phyloP scores from a whole-genome alignment of 1,284 basidiomycete species.

The Ganoderma resinaceum region DNA sequence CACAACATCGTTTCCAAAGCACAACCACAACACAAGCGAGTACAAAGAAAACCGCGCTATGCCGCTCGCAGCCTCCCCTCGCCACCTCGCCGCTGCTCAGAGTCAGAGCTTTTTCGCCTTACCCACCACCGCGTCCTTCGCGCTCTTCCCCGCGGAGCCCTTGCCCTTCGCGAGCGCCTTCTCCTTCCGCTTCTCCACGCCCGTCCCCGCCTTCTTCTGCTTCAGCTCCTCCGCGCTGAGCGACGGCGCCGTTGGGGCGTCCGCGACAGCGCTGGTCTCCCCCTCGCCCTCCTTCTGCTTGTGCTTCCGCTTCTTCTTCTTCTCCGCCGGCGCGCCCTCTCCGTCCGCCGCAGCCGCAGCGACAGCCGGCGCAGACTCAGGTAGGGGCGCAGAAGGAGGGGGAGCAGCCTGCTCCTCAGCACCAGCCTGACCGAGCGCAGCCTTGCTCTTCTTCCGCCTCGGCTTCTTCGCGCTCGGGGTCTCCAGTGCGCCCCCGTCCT shows the following conservation, averaged over 20 bases:
- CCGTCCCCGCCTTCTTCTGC: constrained; percentile 56
- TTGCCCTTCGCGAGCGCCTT: constrained; percentile 51
- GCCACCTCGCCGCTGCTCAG: not conserved
- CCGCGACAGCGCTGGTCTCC: constrained; percentile 4
- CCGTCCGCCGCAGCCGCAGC: constrained; percentile 9
- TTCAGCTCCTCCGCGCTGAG: constrained; percentile 45
- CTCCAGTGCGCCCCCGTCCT: constrained; percentile 10
- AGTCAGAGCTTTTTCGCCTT: constrained; percentile 35
- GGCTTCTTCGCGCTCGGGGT: constrained; percentile 35
- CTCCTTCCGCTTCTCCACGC: constrained; percentile 61
- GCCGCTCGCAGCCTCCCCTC: too few species aligned
- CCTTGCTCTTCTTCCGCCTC: constrained; percentile 60
- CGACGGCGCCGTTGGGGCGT: constrained; percentile 12
- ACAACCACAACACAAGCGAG: not conserved
- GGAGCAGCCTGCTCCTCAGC: constrained; percentile 2
- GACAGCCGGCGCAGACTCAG: constrained; percentile 9
- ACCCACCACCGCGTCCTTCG: constrained; percentile 61
- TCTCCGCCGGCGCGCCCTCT: constrained; percentile 15
- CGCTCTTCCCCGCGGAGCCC: constrained; percentile 49
- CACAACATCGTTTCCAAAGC: not conserved
- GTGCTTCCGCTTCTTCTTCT: constrained; percentile 35
- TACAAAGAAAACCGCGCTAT: not conserved
- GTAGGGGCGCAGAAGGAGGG: not conserved
- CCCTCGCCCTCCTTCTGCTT: constrained; percentile 23
- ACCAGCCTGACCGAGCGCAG: constrained; percentile 38